These are phyloP conservation scores for Hyaloscypha bicolor DNA, from an alignment of 495 filamentous ascomycete species.

Conservation along the genomic window DNA sequence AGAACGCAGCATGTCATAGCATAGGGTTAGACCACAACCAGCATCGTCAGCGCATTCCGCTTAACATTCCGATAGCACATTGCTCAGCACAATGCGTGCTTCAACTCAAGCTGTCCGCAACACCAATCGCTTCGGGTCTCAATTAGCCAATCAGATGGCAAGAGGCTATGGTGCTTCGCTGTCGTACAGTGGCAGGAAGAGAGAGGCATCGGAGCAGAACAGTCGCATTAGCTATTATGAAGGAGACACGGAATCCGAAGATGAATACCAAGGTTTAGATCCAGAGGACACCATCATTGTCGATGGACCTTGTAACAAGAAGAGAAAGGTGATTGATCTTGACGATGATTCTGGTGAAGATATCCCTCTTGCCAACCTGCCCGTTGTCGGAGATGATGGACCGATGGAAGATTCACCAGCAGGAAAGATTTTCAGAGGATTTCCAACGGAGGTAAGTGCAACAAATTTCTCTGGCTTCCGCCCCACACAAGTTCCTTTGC, in stretches of 20 bases:
- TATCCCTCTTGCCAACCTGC: not conserved
- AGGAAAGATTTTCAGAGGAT: not conserved
- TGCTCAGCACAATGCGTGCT: not conserved
- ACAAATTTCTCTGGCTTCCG: not conserved
- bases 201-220: not conserved
- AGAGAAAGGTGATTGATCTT: not conserved
- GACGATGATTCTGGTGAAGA: not conserved
- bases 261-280: not conserved
- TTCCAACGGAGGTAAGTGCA: slow-evolving; percentile 4
- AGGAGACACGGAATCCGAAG: not conserved
- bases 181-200: not conserved
- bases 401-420: not conserved
- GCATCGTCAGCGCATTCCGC: not conserved
- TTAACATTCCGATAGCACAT: not conserved
- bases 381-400: not conserved
- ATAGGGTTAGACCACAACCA: not conserved
- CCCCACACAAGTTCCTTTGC: not conserved
- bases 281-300: slow-evolving; percentile 1
- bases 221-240: not conserved
- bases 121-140: not conserved
- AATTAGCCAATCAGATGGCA: not conserved
- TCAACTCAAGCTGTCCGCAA: not conserved
- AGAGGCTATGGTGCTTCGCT: not conserved
- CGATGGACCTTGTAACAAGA: not conserved
- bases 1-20: not conserved